These are phyloP conservation scores for Fraxinus dipetala DNA, from an alignment of 305 asterid species.

Conservation along the genomic window DNA sequence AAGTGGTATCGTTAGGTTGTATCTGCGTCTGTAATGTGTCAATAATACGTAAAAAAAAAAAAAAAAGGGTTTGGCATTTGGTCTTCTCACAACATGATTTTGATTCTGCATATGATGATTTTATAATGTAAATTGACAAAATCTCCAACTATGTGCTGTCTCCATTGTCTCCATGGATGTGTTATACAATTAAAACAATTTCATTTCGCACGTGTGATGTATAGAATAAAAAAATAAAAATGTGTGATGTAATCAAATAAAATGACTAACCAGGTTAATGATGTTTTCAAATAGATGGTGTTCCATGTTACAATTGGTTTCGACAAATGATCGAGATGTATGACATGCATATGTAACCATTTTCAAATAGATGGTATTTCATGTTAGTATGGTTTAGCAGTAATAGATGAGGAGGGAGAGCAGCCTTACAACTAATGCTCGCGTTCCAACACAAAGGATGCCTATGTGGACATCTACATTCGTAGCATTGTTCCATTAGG, in stretches of 20 bases:
- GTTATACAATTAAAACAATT: no score
- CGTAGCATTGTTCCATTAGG: not conserved
- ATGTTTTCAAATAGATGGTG: no score
- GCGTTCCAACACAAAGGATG: not conserved
- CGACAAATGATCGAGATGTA: not conserved
- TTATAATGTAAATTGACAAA: no score
- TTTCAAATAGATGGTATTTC: not conserved
- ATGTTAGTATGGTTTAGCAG: not conserved
- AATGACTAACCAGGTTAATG: not conserved
- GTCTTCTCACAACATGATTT: not conserved
- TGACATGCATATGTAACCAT: not conserved
- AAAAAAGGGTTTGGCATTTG: not conserved
- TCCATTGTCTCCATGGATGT: not conserved
- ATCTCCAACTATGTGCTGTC: not conserved
- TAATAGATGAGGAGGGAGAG: not conserved
- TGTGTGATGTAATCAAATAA: not conserved
- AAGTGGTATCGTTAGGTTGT: not conserved
- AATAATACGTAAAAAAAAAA: no score
- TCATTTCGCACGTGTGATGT: not conserved
- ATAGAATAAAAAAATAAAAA: no score
- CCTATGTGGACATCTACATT: not conserved
- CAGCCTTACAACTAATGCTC: not conserved
- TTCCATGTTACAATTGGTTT: not conserved
- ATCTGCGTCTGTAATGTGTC: not conserved
- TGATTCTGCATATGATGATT: not conserved